Base-by-base conservation (phyloP, 2,329 filamentous ascomycete genomes). In the Trichoderma semiorbis region DNA sequence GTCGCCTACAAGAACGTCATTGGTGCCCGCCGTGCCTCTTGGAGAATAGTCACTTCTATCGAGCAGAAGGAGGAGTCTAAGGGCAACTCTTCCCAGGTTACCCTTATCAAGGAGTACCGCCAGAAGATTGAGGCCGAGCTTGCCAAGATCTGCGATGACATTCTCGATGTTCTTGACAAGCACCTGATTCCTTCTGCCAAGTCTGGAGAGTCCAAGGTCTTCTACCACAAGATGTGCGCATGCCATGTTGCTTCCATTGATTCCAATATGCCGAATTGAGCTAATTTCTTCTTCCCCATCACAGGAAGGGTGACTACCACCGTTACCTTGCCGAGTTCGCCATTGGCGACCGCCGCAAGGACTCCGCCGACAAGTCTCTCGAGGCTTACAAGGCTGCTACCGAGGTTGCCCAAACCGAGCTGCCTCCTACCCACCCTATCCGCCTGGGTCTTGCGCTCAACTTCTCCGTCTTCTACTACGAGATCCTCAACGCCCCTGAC, bases 381-480 rank as follows among this genome's bases (percentile, higher is more conserved):
- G 95, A 97, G 88, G 95, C 95, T 74, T 98, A 98, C 93, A 97
- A 98, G 88, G 87, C 84, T 85, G 95, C 95, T 78, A 98, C 96
- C 86, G 95, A 98, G 81, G 95, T 98, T 81, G 96, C 96, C 78
- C 95, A 98, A 88, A 97, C 93, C 76, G 95, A 98, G 86, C 92
- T 98, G 78, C 95, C 95, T 75, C 95, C 95, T 74, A 98, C 96
- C 74, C 95, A 98, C 89, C 95, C 95, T 79, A 98, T 98, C 87
- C 95, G 95, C 81, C 93, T 98, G 77, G 95, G 95, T 84, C 92
- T 98, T 80, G 95, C 95, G 77, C 91, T 98, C 78, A 98, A 98
- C 92, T 98, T 98, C 91, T 97, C 95, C 76, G 95, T 98, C 81
- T 98, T 98, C 90, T 98, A 98, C 92, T 99, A 99, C 85, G 96